Percentiles rank a stretch among this genome's conserved stretches.
phyloP scores from a whole-genome alignment of 495 filamentous ascomycete genomes.

The Annulohypoxylon maeteangense region DNA sequence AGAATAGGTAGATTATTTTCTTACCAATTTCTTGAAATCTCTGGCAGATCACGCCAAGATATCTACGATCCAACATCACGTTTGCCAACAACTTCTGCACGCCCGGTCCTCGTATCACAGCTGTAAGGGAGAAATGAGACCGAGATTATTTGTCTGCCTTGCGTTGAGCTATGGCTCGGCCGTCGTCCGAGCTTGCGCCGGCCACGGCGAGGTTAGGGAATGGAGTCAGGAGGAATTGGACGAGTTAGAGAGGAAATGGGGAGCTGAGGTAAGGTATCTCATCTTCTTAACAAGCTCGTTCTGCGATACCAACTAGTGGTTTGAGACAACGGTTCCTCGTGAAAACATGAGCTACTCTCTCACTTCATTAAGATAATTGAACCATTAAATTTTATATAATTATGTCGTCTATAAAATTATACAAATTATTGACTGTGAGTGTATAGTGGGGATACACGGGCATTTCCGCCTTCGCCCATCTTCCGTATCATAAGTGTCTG shows the following conservation, averaged over 20 bases:
- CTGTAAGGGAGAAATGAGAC: constrained; percentile 32
- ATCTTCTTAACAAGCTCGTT: not conserved
- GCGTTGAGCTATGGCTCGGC: constrained; percentile 36
- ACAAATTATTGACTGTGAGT: constrained; percentile 15
- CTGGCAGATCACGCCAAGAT: not conserved
- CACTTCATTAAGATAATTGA: not conserved
- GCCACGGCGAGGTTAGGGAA: constrained; percentile 45
- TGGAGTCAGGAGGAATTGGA: constrained; percentile 54
- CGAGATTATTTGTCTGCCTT: constrained; percentile 23
- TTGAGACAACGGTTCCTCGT: not conserved
- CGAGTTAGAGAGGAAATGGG: constrained; percentile 66
- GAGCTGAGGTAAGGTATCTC: constrained; percentile 59
- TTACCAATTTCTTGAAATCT: not conserved
- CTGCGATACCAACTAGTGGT: not conserved
- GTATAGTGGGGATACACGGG: constrained; percentile 79
- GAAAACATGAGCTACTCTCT: not conserved
- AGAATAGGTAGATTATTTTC: not conserved
- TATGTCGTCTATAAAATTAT: not conserved
- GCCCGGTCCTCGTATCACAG: not conserved
- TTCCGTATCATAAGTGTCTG: constrained; percentile 78
- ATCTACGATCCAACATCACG: not conserved
- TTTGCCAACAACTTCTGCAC: not conserved
- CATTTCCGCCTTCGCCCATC: constrained; percentile 82
- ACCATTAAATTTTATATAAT: not conserved
- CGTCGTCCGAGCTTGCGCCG: constrained; percentile 40